Base-by-base conservation (phyloP, 768 basidiomycete species). In the Pleurotus platypus region DNA sequence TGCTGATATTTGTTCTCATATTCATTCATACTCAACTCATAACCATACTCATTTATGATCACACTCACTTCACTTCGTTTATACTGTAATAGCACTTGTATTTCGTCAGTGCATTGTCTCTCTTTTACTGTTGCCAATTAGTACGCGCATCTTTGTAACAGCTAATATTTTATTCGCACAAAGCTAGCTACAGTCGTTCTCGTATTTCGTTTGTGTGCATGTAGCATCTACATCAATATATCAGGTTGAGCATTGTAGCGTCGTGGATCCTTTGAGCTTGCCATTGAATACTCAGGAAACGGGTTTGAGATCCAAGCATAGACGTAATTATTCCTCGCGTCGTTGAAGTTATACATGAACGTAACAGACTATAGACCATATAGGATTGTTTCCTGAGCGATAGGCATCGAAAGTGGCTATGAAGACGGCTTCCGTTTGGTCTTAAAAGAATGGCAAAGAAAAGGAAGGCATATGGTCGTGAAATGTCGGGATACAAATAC, bases 401-500 rank as follows among this genome's bases (percentile, higher is more conserved):
- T 42, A 18, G 39, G 15, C 37, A 42, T 54, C 51, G 39, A 40
- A n/a, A 45, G 42, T 40, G 16, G 51, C 42, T 38, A 54, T 39
- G 51, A 54, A 54, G 51, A 39, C 42, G 20, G 51, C 42, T 54
- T 39, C 42, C 51, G 51, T 54, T 54, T 24, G 22, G 9, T 54
- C 51, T 37, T 54, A 60, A 46, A 46, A 51, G 43, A 51, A 57
- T 54, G 60, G 37, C 24, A 55, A 45, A 62, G 54, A 53, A 46
- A 62, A 59, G 24, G 58, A 56, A 53, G 55, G 64, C 66, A 70
- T 67, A 64, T 46, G 54, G 57, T 58, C 42, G 40, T 55, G 60
- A 49, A 62, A 51, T 67, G 62, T 67, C 67, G 67, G 67, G 67
- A 61, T 71, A 72, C 70, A 71, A 60, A 51, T 63, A 62, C 59